Evolutionary conservation across 1,284 basidiomycete genomes (phyloP).

Genomic region (Flammula alnicola): DNA sequence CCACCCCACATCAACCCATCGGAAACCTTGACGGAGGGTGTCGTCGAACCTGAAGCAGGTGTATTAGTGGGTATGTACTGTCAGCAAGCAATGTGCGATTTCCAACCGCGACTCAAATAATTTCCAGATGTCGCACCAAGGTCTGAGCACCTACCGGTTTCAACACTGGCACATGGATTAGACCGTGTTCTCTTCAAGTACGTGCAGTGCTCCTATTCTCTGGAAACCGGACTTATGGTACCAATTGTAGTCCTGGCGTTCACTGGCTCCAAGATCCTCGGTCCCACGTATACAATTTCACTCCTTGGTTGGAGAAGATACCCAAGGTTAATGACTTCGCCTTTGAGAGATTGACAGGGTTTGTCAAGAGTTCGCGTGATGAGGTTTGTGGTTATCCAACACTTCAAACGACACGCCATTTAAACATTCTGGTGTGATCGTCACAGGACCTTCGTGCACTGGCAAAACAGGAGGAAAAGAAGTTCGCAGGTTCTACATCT

Average conservation of each 20-base stretch:
- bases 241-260: slow-evolving; percentile 79
- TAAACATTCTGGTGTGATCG: neutral
- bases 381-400: slow-evolving; percentile 45
- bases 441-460: slow-evolving; percentile 68
- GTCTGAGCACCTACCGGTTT: slow-evolving; percentile 60
- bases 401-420: neutral
- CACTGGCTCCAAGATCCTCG: slow-evolving; percentile 90
- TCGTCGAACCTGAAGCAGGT: slow-evolving; percentile 35
- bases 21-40: slow-evolving; percentile 41
- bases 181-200: slow-evolving; percentile 88
- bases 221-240: slow-evolving; percentile 3
- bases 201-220: slow-evolving; percentile 26
- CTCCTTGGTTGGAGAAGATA: slow-evolving; percentile 70
- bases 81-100: neutral
- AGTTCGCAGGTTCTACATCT: slow-evolving; percentile 91
- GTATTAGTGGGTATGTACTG: slow-evolving; percentile 33
- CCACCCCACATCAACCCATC: slow-evolving; percentile 12
- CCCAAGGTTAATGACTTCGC: slow-evolving; percentile 89
- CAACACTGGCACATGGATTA: slow-evolving; percentile 77
- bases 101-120: neutral
- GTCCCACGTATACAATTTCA: slow-evolving; percentile 88
- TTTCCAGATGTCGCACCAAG: slow-evolving; percentile 52
- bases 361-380: slow-evolving; percentile 85
- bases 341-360: slow-evolving; percentile 81
- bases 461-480: slow-evolving; percentile 60